Conservation (phyloP, 129 eudicot species). For the Mikania micrantha region DNA sequence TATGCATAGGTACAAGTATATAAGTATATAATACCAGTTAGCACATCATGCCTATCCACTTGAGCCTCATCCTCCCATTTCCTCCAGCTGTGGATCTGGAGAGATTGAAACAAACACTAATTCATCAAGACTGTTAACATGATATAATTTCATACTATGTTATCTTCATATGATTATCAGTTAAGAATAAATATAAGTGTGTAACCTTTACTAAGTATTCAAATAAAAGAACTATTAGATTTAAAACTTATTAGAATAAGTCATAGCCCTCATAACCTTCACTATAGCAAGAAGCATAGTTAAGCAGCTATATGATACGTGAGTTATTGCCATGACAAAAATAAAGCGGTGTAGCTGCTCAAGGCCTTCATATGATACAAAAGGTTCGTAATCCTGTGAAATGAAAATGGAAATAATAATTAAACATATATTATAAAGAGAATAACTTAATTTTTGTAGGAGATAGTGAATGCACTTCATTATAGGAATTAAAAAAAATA, state of each 20-base stretch:
- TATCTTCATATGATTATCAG: background rate
- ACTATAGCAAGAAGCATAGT: conserved; percentile 98
- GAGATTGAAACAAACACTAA: background rate
- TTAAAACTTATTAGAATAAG: no score
- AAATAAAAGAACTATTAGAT: no score
- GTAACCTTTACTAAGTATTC: conserved; percentile 94
- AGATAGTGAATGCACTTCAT: background rate
- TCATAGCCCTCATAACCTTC: no score
- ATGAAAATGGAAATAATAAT: background rate
- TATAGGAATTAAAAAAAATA: background rate
- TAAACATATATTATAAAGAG: background rate
- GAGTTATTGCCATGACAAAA: conserved; percentile 97
- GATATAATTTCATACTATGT: background rate
- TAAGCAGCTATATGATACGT: conserved; percentile 87
- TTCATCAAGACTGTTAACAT: background rate
- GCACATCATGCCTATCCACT: conserved; percentile 61
- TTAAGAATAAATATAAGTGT: conserved; percentile 8
- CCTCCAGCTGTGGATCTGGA: conserved; percentile 95
- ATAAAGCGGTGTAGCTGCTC: conserved; percentile 96
- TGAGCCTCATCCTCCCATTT: conserved; percentile 96
- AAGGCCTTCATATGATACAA: conserved; percentile 97
- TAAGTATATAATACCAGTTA: conserved; percentile 57
- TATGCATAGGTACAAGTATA: background rate
- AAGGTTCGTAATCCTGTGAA: conserved; percentile 78
- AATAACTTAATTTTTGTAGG: background rate